Conservation (phyloP, 2,329 filamentous ascomycete species). For the Trichoderma sp. region DNA sequence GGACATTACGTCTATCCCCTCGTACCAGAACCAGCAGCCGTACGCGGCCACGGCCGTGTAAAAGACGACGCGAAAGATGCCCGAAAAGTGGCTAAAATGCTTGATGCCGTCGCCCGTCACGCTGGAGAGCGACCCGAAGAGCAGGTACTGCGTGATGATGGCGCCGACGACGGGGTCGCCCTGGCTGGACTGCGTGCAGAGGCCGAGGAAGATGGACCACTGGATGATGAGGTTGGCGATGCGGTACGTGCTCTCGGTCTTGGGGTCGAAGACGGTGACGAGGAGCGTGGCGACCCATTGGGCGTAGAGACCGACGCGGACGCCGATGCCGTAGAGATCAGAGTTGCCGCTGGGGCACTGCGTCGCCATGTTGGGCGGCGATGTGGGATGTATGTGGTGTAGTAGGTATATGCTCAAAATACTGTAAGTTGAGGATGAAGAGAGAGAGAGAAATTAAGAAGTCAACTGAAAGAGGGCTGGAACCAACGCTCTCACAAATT, state of each 20-base stretch:
- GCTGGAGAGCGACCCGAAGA: constrained; percentile 36
- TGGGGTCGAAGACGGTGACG: constrained; percentile 34
- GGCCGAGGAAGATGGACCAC: constrained; percentile 37
- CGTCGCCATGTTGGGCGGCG: not conserved
- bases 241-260: constrained; percentile 33
- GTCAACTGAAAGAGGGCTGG: not conserved
- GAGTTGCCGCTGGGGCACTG: constrained; percentile 31
- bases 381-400: not conserved
- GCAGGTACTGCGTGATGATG: constrained; percentile 35
- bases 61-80: constrained; percentile 34
- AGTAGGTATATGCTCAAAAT: not conserved
- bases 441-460: not conserved
- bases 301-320: constrained; percentile 36
- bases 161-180: constrained; percentile 30
- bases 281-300: constrained; percentile 36
- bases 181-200: constrained; percentile 35
- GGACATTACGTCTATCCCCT: constrained; percentile 32
- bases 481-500: not conserved
- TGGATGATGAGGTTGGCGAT: constrained; percentile 40
- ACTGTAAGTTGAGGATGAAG: not conserved
- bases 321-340: constrained; percentile 38
- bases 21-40: constrained; percentile 36
- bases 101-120: constrained; percentile 35
- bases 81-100: constrained; percentile 32
- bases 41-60: constrained; percentile 34